phyloP scores from a whole-genome alignment of 1,139 yeast species.

The Taphrina flavorubra region DNA sequence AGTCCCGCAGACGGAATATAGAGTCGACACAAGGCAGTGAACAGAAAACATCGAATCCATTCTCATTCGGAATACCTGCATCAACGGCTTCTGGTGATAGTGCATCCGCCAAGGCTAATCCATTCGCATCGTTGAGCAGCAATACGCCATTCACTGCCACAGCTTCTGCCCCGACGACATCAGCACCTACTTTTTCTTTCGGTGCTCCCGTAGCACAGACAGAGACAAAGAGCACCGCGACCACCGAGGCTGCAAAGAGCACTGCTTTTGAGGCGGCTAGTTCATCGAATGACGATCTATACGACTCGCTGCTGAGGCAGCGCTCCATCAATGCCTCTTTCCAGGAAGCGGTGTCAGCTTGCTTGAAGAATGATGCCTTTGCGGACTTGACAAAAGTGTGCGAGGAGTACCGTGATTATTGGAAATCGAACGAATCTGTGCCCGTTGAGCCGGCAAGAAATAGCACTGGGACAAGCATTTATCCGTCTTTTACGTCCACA shows the following conservation, averaged over 20 bases:
- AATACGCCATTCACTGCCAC: not conserved
- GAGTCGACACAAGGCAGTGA: constrained; percentile 9
- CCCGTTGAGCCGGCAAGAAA: constrained; percentile 14
- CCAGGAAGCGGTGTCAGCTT: constrained; percentile 8
- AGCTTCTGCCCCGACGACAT: not conserved
- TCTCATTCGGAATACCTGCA: constrained; percentile 17
- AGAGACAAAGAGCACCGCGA: not conserved
- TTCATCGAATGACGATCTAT: constrained; percentile 16
- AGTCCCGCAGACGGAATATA: constrained; percentile 30
- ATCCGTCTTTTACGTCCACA: constrained; percentile 14
- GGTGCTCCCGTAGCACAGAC: constrained; percentile 11
- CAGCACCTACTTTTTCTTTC: constrained; percentile 34
- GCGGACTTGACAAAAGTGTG: constrained; percentile 23
- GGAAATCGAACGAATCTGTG: not conserved
- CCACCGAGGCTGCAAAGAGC: constrained; percentile 1
- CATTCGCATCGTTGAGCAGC: constrained; percentile 21
- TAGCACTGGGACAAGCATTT: constrained; percentile 12
- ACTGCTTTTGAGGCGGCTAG: not conserved
- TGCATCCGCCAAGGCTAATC: constrained; percentile 26
- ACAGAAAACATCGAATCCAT: constrained; percentile 20
- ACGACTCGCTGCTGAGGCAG: constrained; percentile 20
- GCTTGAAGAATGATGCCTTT: constrained; percentile 26
- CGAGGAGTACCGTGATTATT: constrained; percentile 23
- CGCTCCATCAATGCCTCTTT: constrained; percentile 46
- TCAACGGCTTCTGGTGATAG: constrained; percentile 5